These are phyloP conservation scores for Fusarium hainanense DNA, from an alignment of 2,329 filamentous ascomycete genomes.

Conservation along the genomic window DNA sequence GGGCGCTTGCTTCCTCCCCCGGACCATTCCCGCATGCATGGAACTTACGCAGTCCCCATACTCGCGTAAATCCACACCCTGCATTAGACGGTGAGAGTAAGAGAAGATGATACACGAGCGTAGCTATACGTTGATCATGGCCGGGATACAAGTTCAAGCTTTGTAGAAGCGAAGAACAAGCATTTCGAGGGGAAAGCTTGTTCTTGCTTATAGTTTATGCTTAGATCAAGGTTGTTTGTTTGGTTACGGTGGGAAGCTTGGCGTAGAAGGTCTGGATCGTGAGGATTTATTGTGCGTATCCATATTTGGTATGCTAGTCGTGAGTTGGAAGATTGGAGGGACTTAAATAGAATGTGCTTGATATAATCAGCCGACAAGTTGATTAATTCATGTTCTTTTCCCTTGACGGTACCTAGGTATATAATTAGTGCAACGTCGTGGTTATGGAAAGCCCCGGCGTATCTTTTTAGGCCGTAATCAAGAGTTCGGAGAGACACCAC, in stretches of 20 bases:
- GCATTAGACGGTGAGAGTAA: conserved; percentile 11
- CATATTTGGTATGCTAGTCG: background rate
- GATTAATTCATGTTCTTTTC: background rate
- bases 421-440: too few species aligned
- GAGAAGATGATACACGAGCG: background rate
- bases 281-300: background rate
- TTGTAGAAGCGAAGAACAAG: conserved; percentile 13
- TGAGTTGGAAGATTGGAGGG: background rate
- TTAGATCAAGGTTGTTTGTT: background rate
- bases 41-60: background rate
- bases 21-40: background rate
- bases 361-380: background rate
- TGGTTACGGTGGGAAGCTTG: conserved; percentile 10
- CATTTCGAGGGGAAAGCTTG: conserved; percentile 20
- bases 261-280: background rate
- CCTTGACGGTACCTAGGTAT: too few species aligned
- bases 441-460: too few species aligned
- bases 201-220: conserved; percentile 4
- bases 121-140: background rate
- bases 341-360: background rate
- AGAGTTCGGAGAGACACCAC: too few species aligned
- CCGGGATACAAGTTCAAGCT: conserved; percentile 27
- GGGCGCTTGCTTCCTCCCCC: background rate
- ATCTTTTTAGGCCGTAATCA: too few species aligned
- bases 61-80: background rate